Evolutionary conservation across 768 basidiomycete species (phyloP).

Genomic region (Pulveroboletus sp.): DNA sequence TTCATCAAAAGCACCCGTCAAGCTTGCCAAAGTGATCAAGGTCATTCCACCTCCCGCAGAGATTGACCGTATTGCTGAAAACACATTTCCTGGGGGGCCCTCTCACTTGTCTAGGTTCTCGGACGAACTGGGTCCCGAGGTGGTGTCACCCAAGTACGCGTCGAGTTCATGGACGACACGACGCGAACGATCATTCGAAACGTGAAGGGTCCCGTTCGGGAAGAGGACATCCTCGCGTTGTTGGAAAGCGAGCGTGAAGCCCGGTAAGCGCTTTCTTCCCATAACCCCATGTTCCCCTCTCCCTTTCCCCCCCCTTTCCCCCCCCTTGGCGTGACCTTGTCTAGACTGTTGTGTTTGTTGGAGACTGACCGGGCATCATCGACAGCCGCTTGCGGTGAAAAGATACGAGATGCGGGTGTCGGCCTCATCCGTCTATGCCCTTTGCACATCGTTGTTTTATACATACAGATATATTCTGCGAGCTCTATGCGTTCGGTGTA

Average conservation of each 20-base stretch:
- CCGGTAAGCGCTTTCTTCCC: slow-evolving; percentile 50
- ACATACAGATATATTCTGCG: neutral
- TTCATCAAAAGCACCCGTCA: slow-evolving; percentile 87
- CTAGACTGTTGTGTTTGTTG: neutral
- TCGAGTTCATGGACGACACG: slow-evolving; percentile 98
- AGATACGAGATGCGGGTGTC: neutral
- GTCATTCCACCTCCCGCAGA: slow-evolving; percentile 34
- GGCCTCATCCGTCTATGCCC: neutral
- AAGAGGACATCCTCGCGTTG: slow-evolving; percentile 94
- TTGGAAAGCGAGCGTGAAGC: slow-evolving; percentile 99
- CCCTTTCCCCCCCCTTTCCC: too few species aligned
- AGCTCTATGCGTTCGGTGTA: neutral
- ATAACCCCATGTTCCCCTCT: too few species aligned
- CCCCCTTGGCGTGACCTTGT: too few species aligned
- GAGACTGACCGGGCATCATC: neutral
- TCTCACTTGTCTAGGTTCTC: slow-evolving; percentile 60
- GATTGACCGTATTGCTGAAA: neutral
- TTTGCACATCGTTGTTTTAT: neutral
- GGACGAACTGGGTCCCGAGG: slow-evolving; percentile 98
- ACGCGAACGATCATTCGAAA: slow-evolving; percentile 96
- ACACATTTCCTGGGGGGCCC: neutral
- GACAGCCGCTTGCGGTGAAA: slow-evolving; percentile 23
- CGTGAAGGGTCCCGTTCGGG: slow-evolving; percentile 95
- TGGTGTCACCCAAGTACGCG: slow-evolving; percentile 98
- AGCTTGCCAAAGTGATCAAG: slow-evolving; percentile 98